Evolutionary conservation across 441 rosid species (phyloP), one percentile per base, ranked within the genome.

Genomic region (Syzygium syzygioides): DNA sequence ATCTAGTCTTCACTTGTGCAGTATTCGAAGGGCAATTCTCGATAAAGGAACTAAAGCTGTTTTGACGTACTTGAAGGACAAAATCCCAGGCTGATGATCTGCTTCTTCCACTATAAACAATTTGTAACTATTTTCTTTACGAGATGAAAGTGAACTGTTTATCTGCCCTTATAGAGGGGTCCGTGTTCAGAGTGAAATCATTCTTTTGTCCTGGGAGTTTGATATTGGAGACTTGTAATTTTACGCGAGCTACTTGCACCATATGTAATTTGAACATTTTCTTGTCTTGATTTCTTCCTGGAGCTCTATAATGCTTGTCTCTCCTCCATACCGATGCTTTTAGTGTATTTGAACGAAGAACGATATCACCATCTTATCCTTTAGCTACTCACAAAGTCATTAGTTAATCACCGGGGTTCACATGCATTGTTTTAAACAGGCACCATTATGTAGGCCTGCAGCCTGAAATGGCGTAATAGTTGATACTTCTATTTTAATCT

Each of bases 1-100:
- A 76, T 50, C 48, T 80, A 45, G 53, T 26, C 52, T 88, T 23
- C 37, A 83, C 83, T 76, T 86, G 91, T 87, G 55, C 97, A 96
- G 99, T 93, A 95, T 96, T 89, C 93, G 99, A 91, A 97, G 99
- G 93, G 88, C 98, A 66, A 94, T 96, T 90, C 91, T 98, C 84
- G 98, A 96, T 32, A 93, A 93, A 93, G 99, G 99, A 90, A 95
- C 99, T 56, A 98, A 98, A 95, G 97, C 96, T 34, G 93, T 98
- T 79, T 91, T 98, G 91, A 94, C 90, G 87, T 96, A 98, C 92
- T 89, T 98, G 92, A 98, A 93, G 94, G 99, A 96, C 93, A 96
- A 92, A 92, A 86, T 97, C 90, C 97, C 97, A 25, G 94, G 92
- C 86, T 76, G 52, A 41, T 23, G 25, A 76, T 41, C 52, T 76